phyloP scores from a whole-genome alignment of 129 eudicot species.

The Flaveria bidentis region DNA sequence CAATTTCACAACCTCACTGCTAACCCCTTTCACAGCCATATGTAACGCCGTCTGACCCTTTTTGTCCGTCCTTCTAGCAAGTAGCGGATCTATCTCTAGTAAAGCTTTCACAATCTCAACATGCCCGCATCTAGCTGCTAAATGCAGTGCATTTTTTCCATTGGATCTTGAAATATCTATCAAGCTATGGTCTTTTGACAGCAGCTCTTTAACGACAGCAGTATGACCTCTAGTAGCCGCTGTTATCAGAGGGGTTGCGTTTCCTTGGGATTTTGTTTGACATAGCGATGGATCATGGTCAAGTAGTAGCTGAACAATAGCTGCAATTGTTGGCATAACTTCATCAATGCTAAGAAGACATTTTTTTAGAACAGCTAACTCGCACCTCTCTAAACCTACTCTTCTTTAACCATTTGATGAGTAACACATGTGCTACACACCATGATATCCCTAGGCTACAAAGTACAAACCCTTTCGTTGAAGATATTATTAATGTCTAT shows the following conservation, averaged over 20 bases:
- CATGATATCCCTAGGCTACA: too few species aligned
- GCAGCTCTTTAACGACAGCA: conserved; percentile 62
- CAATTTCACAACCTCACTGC: conserved; percentile 62
- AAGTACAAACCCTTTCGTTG: too few species aligned
- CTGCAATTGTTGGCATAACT: conserved; percentile 42
- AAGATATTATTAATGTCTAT: too few species aligned
- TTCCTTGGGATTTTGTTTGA: conserved; percentile 59
- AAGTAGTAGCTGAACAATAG: conserved; percentile 68
- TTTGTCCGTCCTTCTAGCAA: conserved; percentile 71
- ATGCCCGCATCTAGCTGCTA: conserved; percentile 72
- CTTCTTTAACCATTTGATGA: too few species aligned
- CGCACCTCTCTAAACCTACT: too few species aligned
- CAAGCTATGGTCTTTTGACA: conserved; percentile 53
- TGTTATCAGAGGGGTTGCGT: conserved; percentile 70
- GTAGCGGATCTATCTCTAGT: conserved; percentile 56
- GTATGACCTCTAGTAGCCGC: conserved; percentile 79
- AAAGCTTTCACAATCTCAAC: conserved; percentile 67
- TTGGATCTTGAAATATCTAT: conserved; percentile 49
- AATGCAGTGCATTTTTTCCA: conserved; percentile 75
- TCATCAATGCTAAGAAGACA: conserved; percentile 12
- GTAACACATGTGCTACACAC: too few species aligned
- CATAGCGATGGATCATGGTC: conserved; percentile 65
- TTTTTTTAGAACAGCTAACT: background rate
- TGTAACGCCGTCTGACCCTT: conserved; percentile 84
- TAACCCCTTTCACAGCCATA: conserved; percentile 83